Conservation (phyloP, 257 asterid genomes). For the Gynochthodes officinalis region DNA sequence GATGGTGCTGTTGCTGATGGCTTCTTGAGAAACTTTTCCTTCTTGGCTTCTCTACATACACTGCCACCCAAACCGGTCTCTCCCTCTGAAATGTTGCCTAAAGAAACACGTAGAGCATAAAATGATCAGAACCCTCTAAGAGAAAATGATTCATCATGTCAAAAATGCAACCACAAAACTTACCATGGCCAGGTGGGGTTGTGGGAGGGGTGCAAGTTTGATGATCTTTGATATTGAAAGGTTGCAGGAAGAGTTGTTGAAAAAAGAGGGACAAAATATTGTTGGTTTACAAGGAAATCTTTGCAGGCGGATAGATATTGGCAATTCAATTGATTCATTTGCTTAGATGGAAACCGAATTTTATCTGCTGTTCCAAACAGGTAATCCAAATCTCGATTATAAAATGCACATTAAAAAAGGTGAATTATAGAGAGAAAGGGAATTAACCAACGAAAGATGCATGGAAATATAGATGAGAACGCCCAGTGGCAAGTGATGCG, state of each 20-base stretch:
- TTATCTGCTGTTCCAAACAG: constrained; percentile 4
- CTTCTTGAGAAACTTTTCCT: background rate
- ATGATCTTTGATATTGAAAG: background rate
- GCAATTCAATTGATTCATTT: background rate
- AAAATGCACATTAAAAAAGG: background rate
- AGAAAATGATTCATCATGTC: background rate
- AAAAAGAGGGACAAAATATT: background rate
- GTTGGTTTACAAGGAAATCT: background rate
- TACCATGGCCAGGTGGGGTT: background rate
- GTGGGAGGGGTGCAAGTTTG: background rate
- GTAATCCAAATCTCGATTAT: background rate
- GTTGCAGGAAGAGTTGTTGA: background rate
- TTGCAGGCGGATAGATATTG: constrained; percentile 1
- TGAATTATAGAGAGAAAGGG: background rate
- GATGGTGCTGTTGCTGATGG: constrained; percentile 12
- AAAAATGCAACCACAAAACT: background rate
- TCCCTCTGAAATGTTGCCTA: background rate
- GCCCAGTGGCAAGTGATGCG: too few relatives aligned
- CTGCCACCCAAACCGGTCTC: constrained; percentile 23
- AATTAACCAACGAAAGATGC: background rate
- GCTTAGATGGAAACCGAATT: constrained; percentile 3
- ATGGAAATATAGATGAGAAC: background rate
- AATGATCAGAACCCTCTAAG: background rate
- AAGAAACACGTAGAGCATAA: background rate
- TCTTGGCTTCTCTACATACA: constrained; percentile 35